A percentile compares a stretch with the other conserved stretches of the same genome.
Conservation (phyloP, 352 stramenopile species). For the Pythium utonaiense region DNA sequence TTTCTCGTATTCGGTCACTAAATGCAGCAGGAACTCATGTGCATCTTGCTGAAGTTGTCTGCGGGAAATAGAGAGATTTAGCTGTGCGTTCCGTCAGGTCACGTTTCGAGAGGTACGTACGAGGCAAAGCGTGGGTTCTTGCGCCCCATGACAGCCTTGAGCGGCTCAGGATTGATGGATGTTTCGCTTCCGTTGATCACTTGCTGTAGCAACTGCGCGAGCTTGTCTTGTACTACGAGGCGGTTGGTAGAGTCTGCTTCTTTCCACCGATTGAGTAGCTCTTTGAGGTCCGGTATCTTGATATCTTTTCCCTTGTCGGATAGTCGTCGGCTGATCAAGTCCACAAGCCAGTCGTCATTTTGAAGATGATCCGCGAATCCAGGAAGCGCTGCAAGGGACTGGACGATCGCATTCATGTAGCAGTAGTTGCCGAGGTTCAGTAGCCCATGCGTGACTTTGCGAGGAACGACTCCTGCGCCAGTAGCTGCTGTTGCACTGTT, state of each 20-base stretch:
- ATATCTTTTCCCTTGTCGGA: conserved; percentile 21
- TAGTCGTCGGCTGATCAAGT: conserved; percentile 54
- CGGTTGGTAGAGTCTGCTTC: conserved; percentile 44
- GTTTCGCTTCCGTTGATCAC: conserved; percentile 60
- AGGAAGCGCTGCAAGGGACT: conserved; percentile 67
- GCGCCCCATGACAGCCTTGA: conserved; percentile 77
- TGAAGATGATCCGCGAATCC: conserved; percentile 52
- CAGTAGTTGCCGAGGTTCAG: conserved; percentile 93
- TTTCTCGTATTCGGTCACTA: conserved; percentile 84
- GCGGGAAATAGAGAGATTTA: no score
- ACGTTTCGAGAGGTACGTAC: conserved; percentile 40
- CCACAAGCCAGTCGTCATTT: conserved; percentile 54
- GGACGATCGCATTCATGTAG: conserved; percentile 94
- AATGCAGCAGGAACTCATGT: conserved; percentile 82
- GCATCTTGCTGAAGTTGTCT: conserved; percentile 85
- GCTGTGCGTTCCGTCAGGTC: no score
- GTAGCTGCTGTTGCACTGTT: neutral
- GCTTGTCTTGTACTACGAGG: conserved; percentile 47
- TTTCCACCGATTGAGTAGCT: conserved; percentile 46
- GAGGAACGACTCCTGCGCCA: conserved; percentile 16
- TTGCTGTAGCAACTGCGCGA: conserved; percentile 55
- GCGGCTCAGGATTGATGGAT: conserved; percentile 69
- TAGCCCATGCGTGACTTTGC: conserved; percentile 80
- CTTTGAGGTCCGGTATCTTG: conserved; percentile 43
- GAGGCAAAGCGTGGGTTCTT: conserved; percentile 80